Percentiles rank a stretch among this genome's conserved stretches.
These are phyloP conservation scores for Didymella glomerata DNA, from an alignment of 2,329 filamentous ascomycete genomes.

Conservation along the genomic window DNA sequence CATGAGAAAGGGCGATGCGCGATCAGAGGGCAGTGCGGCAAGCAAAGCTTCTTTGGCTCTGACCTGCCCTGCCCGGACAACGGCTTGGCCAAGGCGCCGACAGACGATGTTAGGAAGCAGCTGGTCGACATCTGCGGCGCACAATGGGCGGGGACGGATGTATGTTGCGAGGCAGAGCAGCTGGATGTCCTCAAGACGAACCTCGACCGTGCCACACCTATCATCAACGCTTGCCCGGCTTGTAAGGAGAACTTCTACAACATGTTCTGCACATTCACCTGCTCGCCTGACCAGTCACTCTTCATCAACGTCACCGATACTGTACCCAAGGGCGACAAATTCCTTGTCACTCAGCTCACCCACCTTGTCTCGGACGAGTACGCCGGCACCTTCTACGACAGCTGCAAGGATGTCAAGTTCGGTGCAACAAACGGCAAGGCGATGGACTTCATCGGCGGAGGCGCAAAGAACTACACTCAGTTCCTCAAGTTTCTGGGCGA, in stretches of 20 bases:
- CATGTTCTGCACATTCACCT: slow-evolving; percentile 97
- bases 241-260: slow-evolving; percentile 99
- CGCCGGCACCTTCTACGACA: slow-evolving; percentile 89
- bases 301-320: slow-evolving; percentile 92
- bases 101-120: slow-evolving; percentile 74
- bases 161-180: slow-evolving; percentile 87
- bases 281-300: slow-evolving; percentile 93
- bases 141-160: slow-evolving; percentile 82
- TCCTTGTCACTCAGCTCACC: slow-evolving; percentile 86
- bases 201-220: slow-evolving; percentile 83
- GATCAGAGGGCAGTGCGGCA: slow-evolving; percentile 89
- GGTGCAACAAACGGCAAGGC: slow-evolving; percentile 91
- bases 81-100: slow-evolving; percentile 77
- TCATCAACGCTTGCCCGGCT: slow-evolving; percentile 92
- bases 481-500: slow-evolving; percentile 93
- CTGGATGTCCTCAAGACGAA: slow-evolving; percentile 83
- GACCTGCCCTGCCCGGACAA: slow-evolving; percentile 95
- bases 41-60: slow-evolving; percentile 87
- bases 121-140: slow-evolving; percentile 85
- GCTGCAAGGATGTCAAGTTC: slow-evolving; percentile 99
- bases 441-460: slow-evolving; percentile 95
- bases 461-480: slow-evolving; percentile 86
- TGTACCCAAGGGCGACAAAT: slow-evolving; percentile 66
- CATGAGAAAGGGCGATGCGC: slow-evolving; percentile 91
- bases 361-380: slow-evolving; percentile 87